Evolutionary conservation across 495 filamentous ascomycete genomes (phyloP), one percentile per base, ranked within the genome.

Genomic region (Penicillium bovifimosum): DNA sequence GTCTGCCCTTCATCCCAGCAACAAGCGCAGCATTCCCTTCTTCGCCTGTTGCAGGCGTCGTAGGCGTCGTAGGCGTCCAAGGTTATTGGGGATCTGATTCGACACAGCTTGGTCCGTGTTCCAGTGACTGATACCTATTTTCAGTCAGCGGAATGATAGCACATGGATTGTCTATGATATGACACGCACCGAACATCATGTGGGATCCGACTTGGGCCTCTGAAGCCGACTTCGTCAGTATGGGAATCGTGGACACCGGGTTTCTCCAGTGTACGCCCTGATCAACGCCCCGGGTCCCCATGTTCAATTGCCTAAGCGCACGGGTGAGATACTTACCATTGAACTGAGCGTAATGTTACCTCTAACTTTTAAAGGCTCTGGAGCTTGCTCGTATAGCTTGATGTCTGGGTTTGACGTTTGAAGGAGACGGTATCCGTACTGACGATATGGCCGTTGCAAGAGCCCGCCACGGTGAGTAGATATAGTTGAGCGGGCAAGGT

Each of bases 301-400:
- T 1, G 14, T 58, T 42, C 42, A 56, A 36, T 26, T 6, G 31
- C 49, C 14, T 5, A 33, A 46, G 16, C 8, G 9, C 1, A 34
- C 2, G 16, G 7, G 16, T 7, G 20, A 11, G 8, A 6, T 20
- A 31, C 54, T 32, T 58, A 68, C 76, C 69, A 78, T 78, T 16
- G 74, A 74, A 39, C 76, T 74, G 7, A 80, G 62, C 7, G 76
- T 74, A 51, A 78, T 77, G 26, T 72, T 75, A 0, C 73, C 76
- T 8, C 74, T 74, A 34, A 79, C 77, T 45, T 79, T 75, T 29
- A 56, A 53, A 6, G 77, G 65, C 53, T 76, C 66, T 0, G 64
- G 47, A 7, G 76, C 70, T 52, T 72, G 69, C 38, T 78, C 75
- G 50, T 76, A 79, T 11, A 78, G 49, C 38, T 72, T 62, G 8